Conservation (phyloP, 2,329 filamentous ascomycete species). For the Aureobasidium sp. region DNA sequence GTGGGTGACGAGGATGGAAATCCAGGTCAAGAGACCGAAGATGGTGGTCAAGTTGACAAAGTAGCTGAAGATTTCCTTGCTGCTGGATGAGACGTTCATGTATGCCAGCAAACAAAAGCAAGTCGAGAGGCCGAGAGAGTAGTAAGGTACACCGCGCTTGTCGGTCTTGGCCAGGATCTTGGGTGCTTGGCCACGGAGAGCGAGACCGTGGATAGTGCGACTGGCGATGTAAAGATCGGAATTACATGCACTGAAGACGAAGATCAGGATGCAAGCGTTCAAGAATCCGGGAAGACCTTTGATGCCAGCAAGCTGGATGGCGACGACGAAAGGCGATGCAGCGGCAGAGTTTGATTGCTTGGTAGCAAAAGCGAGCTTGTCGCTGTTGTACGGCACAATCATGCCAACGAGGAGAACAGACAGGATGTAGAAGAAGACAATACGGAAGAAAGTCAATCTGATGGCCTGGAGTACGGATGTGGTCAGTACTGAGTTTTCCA, state of each 20-base stretch:
- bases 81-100: conserved; percentile 40
- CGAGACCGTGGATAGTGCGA: conserved; percentile 65
- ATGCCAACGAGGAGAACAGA: conserved; percentile 70
- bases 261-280: conserved; percentile 67
- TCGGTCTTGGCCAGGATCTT: conserved; percentile 65
- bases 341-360: conserved; percentile 38
- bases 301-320: conserved; percentile 59
- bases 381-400: conserved; percentile 53
- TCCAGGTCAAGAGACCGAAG: conserved; percentile 41
- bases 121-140: conserved; percentile 55
- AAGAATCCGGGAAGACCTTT: conserved; percentile 57
- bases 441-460: conserved; percentile 74
- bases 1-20: conserved; percentile 43
- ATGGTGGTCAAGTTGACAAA: conserved; percentile 40
- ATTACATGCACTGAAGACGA: conserved; percentile 71
- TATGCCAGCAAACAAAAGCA: conserved; percentile 53
- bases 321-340: conserved; percentile 69
- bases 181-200: conserved; percentile 65
- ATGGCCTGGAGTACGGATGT: conserved; percentile 52
- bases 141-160: conserved; percentile 62
- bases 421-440: conserved; percentile 71
- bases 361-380: conserved; percentile 53
- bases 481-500: background rate
- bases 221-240: conserved; percentile 70
- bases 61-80: conserved; percentile 40